These are phyloP conservation scores for Scytalidium sp. DNA, from an alignment of 2,329 filamentous ascomycete genomes.

Conservation along the genomic window DNA sequence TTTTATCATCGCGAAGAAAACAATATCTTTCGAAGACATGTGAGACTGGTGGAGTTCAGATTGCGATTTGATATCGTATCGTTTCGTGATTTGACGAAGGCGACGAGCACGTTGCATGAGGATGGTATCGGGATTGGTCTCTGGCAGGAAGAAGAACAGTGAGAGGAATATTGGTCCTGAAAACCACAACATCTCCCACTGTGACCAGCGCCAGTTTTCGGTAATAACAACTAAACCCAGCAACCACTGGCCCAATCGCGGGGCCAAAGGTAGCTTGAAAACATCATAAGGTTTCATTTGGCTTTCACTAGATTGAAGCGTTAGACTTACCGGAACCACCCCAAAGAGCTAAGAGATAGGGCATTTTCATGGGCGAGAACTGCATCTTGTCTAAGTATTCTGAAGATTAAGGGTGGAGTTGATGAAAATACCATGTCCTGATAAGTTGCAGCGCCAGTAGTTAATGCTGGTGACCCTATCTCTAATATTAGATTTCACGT, in stretches of 20 bases:
- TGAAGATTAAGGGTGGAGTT: conserved; percentile 12
- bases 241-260: conserved; percentile 57
- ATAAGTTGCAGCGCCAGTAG: conserved; percentile 50
- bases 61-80: conserved; percentile 52
- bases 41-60: conserved; percentile 59
- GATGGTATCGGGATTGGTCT: conserved; percentile 57
- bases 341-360: conserved; percentile 56
- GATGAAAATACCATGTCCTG: conserved; percentile 44
- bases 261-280: conserved; percentile 36
- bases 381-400: not conserved
- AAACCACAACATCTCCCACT: conserved; percentile 61
- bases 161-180: conserved; percentile 52
- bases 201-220: conserved; percentile 57
- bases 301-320: not conserved
- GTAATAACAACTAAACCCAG: conserved; percentile 53
- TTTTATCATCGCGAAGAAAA: conserved; percentile 54
- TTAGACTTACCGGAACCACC: conserved; percentile 38
- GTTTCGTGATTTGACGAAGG: conserved; percentile 55
- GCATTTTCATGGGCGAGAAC: conserved; percentile 36
- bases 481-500: not conserved
- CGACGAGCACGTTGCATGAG: conserved; percentile 57
- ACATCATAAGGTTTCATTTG: not conserved
- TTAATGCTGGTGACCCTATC: conserved; percentile 54
- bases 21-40: conserved; percentile 43
- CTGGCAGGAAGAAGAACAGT: conserved; percentile 60